Percentiles rank a stretch among this genome's conserved stretches.
Conservation (phyloP, 2,329 filamentous ascomycete genomes). For the Epichloe sp. region DNA sequence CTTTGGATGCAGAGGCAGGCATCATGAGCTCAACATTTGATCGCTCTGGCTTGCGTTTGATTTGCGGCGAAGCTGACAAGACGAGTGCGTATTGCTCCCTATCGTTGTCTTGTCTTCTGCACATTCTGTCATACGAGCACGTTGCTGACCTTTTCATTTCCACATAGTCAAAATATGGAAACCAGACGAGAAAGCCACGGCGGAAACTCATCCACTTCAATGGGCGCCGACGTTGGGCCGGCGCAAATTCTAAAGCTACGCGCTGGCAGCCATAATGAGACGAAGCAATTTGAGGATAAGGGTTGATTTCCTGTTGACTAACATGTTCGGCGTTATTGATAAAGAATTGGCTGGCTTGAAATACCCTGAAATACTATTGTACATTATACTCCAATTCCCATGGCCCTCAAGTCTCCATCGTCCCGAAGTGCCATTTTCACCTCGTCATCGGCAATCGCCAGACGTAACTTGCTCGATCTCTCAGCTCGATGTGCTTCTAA, state of each 20-base stretch:
- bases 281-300: background rate
- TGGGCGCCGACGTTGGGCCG: constrained; percentile 77
- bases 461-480: constrained; percentile 71
- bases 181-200: constrained; percentile 79
- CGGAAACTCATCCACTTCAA: constrained; percentile 79
- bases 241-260: constrained; percentile 50
- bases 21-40: constrained; percentile 94
- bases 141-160: constrained; percentile 37
- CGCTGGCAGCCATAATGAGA: background rate
- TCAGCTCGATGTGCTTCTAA: constrained; percentile 72
- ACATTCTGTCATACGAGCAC: constrained; percentile 11
- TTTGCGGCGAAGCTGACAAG: constrained; percentile 94
- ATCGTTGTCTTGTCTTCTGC: background rate
- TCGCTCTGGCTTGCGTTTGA: constrained; percentile 72
- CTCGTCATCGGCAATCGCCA: constrained; percentile 84
- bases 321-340: background rate
- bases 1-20: constrained; percentile 83
- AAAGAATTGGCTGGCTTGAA: background rate
- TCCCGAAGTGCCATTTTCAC: constrained; percentile 77
- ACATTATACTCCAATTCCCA: constrained; percentile 45
- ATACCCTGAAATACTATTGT: constrained; percentile 12
- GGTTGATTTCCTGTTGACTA: background rate
- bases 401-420: constrained; percentile 71
- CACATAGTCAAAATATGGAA: constrained; percentile 85
- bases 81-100: constrained; percentile 44